Conservation (phyloP, 768 basidiomycete species). For the Trametes villosa region DNA sequence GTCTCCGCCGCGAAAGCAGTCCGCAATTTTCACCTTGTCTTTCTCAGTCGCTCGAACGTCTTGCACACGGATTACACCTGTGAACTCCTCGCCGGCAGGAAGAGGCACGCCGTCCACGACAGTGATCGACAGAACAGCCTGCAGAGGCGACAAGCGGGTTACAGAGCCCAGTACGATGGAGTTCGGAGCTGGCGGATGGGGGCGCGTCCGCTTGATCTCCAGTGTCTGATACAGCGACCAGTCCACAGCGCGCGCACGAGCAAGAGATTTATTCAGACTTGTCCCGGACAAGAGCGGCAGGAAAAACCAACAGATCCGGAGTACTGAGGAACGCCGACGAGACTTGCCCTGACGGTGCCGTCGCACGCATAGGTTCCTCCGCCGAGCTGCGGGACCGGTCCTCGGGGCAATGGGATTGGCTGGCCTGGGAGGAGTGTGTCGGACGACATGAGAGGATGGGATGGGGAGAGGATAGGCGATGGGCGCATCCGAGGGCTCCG, state of each 20-base stretch:
- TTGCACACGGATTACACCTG: slow-evolving; percentile 84
- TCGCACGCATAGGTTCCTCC: slow-evolving; percentile 69
- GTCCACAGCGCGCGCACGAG: slow-evolving; percentile 5
- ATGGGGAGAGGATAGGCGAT: slow-evolving; percentile 2
- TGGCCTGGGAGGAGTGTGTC: slow-evolving; percentile 74
- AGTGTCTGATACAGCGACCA: slow-evolving; percentile 48
- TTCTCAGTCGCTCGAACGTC: slow-evolving; percentile 92
- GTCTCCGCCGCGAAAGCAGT: slow-evolving; percentile 92
- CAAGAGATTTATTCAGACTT: slow-evolving; percentile 20
- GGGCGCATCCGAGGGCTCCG: slow-evolving; percentile 13
- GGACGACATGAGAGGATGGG: slow-evolving; percentile 24
- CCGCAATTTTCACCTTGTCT: slow-evolving; percentile 85
- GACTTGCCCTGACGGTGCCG: slow-evolving; percentile 66
- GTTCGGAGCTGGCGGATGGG: slow-evolving; percentile 73
- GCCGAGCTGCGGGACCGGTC: slow-evolving; percentile 62
- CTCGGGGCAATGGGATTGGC: slow-evolving; percentile 61
- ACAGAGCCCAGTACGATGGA: slow-evolving; percentile 84
- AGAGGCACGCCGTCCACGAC: slow-evolving; percentile 88
- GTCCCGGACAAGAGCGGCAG: slow-evolving; percentile 29
- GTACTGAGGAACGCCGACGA: slow-evolving; percentile 65
- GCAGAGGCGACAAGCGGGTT: slow-evolving; percentile 80
- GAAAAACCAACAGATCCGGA: slow-evolving; percentile 68
- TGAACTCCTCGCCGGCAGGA: slow-evolving; percentile 85
- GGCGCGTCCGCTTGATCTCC: slow-evolving; percentile 63
- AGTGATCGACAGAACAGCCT: slow-evolving; percentile 82